phyloP scores from a whole-genome alignment of 2,329 filamentous ascomycete genomes.

The Fonsecaea multimorphosa region DNA sequence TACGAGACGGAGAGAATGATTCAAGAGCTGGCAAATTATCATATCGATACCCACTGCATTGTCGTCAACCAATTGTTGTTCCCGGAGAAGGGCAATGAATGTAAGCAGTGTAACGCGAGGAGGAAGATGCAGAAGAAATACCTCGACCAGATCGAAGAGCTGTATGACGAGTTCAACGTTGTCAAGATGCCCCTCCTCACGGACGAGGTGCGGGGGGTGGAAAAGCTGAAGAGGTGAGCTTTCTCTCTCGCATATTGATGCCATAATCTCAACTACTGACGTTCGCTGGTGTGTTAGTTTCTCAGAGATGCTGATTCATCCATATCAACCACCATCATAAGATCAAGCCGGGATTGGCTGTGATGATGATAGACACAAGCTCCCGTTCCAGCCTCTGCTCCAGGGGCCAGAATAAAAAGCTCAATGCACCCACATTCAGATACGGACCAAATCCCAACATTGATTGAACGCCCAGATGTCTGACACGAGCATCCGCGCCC shows the following conservation, averaged over 20 bases:
- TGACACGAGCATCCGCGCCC: slow-evolving; percentile 5
- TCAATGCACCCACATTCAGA: neutral
- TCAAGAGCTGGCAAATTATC: slow-evolving; percentile 89
- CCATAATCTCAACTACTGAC: slow-evolving; percentile 11
- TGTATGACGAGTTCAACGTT: slow-evolving; percentile 99
- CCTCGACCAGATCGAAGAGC: slow-evolving; percentile 95
- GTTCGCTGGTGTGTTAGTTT: slow-evolving; percentile 45
- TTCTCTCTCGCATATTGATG: slow-evolving; percentile 1
- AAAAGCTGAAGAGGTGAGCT: slow-evolving; percentile 81
- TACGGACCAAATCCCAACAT: neutral
- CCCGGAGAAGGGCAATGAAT: slow-evolving; percentile 80
- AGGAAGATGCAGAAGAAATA: slow-evolving; percentile 99
- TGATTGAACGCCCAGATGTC: neutral
- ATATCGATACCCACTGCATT: slow-evolving; percentile 95
- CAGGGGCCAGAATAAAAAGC: slow-evolving; percentile 4
- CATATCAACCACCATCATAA: slow-evolving; percentile 55
- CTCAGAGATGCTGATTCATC: slow-evolving; percentile 57
- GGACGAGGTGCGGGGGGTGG: slow-evolving; percentile 94
- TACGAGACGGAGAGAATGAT: slow-evolving; percentile 99
- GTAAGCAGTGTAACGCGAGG: slow-evolving; percentile 93
- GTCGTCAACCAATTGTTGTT: slow-evolving; percentile 98
- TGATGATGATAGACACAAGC: neutral
- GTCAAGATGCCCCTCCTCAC: slow-evolving; percentile 97
- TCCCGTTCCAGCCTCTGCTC: neutral
- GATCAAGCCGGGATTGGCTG: neutral